These are phyloP conservation scores for Diplodia corticola DNA, from an alignment of 2,329 filamentous ascomycete species.

Conservation along the genomic window DNA sequence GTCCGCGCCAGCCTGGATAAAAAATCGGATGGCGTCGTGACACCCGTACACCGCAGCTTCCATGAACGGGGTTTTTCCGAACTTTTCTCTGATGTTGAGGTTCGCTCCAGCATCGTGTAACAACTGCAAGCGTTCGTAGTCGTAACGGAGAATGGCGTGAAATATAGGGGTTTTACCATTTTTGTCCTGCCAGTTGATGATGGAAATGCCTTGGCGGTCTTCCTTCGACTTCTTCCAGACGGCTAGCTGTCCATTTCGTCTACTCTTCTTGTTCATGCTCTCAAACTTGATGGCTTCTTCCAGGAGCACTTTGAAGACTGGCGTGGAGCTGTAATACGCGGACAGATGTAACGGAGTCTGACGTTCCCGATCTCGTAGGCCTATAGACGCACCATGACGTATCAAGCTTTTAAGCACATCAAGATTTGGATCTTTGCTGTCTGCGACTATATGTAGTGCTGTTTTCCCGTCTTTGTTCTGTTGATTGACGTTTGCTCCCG, in stretches of 20 bases:
- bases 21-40: not conserved
- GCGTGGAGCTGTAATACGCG: not conserved
- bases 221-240: not conserved
- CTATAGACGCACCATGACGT: not conserved
- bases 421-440: not conserved
- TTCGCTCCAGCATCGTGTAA: not conserved
- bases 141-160: not conserved
- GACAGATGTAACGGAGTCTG: not conserved
- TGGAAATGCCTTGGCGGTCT: not conserved
- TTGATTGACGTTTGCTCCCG: not conserved
- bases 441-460: not conserved
- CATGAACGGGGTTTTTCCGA: too few species aligned
- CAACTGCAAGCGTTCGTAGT: not conserved
- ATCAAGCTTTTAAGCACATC: not conserved
- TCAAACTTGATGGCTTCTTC: not conserved
- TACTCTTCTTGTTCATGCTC: not conserved
- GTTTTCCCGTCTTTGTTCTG: not conserved
- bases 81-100: not conserved
- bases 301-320: not conserved
- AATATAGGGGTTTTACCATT: not conserved
- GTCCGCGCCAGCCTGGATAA: too few species aligned
- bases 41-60: too few species aligned
- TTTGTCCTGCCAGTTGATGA: not conserved
- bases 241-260: too few species aligned
- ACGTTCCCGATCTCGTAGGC: not conserved